Base-by-base conservation (phyloP, 2,329 filamentous ascomycete genomes). In the Daldinia sp. region DNA sequence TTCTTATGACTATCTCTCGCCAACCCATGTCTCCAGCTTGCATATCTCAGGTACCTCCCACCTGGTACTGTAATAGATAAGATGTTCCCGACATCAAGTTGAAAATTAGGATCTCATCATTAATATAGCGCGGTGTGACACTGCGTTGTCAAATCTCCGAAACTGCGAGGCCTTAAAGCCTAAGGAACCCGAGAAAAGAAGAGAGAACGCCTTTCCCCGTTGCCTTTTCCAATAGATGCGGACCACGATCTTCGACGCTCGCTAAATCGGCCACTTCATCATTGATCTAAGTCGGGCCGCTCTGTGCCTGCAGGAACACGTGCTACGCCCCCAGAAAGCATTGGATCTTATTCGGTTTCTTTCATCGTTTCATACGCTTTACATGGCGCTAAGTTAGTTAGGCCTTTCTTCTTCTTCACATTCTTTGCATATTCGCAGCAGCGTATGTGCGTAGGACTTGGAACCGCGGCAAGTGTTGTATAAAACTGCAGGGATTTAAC, bases 251-350 rank as follows among this genome's bases (percentile, higher is more conserved):
- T 41, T 56, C 15, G 61, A 33, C 33, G 37, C 61, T 60, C 61
- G 62, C 62, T 58, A 44, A 61, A 65, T 57, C 50, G 44, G 50
- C 60, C 33, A 56, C 37, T 55, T 61, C 51, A 60, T 53, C 35
- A 39, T 39, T 39, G 35, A 39, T 39, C 42, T 61, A 44, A 57
- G 62, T 65, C 48, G 30, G 48, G 33, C 44, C 50, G 44, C 63
- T 55, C 63, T 42, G 50, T 63, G 67, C 50, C 63, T 67, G 63
- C 63, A 67, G 63, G 41, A 6, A 69, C 37, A 60, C 42, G 50
- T 39, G 51, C 63, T 53, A 58, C 28, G 65, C 53, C 62, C 9
- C 55, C 63, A 53, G 42, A 30, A 55, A 60, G 39, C 18, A 30
- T 33, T 33, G 15, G 26, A 28, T 33, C 46, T 51, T 30, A 4